A percentile compares a stretch with the other conserved stretches of the same genome.
Conservation (phyloP, 225 moss, liverwort and hornwort species). For the Physcomitrellopsis africana region DNA sequence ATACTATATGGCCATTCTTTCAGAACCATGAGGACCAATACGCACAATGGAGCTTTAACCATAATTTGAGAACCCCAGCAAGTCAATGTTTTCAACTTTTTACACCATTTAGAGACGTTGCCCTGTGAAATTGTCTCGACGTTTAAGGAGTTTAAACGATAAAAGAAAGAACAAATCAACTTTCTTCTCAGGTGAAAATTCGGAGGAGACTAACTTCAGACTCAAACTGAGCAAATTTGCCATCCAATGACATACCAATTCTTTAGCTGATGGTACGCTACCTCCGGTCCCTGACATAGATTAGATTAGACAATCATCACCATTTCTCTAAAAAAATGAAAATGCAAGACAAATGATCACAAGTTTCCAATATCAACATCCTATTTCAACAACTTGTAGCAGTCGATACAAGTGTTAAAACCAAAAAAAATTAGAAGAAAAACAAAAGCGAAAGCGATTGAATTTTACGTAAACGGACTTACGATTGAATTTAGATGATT, state of each 20-base stretch:
- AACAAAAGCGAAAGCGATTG: no score
- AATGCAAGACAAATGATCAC: constrained; percentile 29
- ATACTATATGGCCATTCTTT: neutral
- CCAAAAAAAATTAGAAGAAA: neutral
- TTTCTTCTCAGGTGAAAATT: no score
- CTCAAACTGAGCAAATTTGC: constrained; percentile 38
- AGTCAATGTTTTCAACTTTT: neutral
- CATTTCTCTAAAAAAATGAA: constrained; percentile 20
- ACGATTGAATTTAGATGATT: constrained; percentile 80
- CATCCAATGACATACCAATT: constrained; percentile 81
- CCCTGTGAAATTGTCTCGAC: no score
- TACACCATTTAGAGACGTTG: neutral
- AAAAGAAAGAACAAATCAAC: no score
- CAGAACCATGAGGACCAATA: neutral
- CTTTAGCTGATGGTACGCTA: constrained; percentile 93
- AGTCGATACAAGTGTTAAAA: constrained; percentile 14
- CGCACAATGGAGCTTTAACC: no score
- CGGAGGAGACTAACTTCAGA: constrained; percentile 20
- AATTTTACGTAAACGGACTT: constrained; percentile 29
- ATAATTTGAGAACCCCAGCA: neutral
- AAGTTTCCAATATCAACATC: constrained; percentile 20
- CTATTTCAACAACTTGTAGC: constrained; percentile 25
- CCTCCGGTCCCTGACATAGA: constrained; percentile 94
- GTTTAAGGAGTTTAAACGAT: no score
- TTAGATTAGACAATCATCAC: constrained; percentile 48